Base-by-base conservation (phyloP, 345 rosid species). In the Psidium guajava region DNA sequence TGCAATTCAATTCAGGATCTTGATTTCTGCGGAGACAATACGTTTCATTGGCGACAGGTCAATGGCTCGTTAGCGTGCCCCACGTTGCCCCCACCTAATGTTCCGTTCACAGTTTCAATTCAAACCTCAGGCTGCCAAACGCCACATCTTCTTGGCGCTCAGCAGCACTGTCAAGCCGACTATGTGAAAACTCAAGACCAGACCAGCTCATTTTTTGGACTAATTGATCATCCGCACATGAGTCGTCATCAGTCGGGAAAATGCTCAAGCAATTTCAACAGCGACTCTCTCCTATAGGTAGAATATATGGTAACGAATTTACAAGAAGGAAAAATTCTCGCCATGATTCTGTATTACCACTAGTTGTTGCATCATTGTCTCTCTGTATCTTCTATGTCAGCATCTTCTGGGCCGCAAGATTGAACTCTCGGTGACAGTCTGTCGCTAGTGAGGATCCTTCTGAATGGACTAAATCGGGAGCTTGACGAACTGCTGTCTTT, bases 351-450 rank as follows among this genome's bases (percentile, higher is more conserved):
- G 47, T 36, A 2, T 36, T 36, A 69, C 47, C 80, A 9, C 15
- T 53, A 22, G 44, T 49, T 44, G 83, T 59, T 82, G 28, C 59
- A 73, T 86, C 40, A 59, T 81, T 6, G 92, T 49, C 93, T 89
- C 88, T 91, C 95, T 53, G 88, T 36, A 88, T 95, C 94, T 27
- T 84, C 83, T 11, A 59, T 84, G 86, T 83, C 88, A 81, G 88
- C 91, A 22, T 89, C 90, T 42, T 88, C 55, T 18, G 52, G 89
- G 44, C 82, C 84, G 11, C 88, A 81, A 21, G 88, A 85, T 57
- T 86, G 91, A 80, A 87, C 84, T 87, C 90, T 88, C 59, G 87
- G 90, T 10, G 89, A 91, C 20, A 92, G 91, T 90, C 90, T 90
- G 21, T 93, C 92, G 56, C 90, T 81, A 18, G 59, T 87, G 14